These are phyloP conservation scores for Claviceps arundinis DNA, from an alignment of 2,329 filamentous ascomycete species.

Conservation along the genomic window DNA sequence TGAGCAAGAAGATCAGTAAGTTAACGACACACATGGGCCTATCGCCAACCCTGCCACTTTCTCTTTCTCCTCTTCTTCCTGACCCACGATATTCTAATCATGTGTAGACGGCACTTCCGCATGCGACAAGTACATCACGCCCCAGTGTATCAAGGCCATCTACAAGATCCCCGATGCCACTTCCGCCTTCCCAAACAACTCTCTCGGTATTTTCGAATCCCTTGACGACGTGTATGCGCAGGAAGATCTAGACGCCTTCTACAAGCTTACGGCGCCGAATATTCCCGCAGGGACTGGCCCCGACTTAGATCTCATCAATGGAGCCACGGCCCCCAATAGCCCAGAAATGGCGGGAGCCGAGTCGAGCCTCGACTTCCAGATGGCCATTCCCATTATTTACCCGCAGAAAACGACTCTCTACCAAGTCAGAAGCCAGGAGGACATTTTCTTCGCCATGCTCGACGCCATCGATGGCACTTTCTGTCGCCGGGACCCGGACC, in stretches of 20 bases:
- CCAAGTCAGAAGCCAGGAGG: slow-evolving; percentile 24
- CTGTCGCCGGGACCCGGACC: slow-evolving; percentile 35
- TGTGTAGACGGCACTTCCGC: slow-evolving; percentile 2
- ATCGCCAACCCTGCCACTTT: too few species aligned
- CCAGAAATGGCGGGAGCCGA: slow-evolving; percentile 24
- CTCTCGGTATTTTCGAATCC: slow-evolving; percentile 39
- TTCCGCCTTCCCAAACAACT: slow-evolving; percentile 25
- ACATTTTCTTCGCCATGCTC: slow-evolving; percentile 28
- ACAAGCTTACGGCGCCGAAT: slow-evolving; percentile 26
- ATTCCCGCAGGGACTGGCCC: slow-evolving; percentile 30
- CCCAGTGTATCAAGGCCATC: slow-evolving; percentile 38
- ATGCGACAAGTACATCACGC: slow-evolving; percentile 43
- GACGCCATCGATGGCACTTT: slow-evolving; percentile 39
- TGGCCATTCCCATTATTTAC: slow-evolving; percentile 37
- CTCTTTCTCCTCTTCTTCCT: too few species aligned
- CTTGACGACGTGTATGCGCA: slow-evolving; percentile 37
- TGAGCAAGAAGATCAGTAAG: neutral
- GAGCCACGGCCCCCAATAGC: slow-evolving; percentile 28
- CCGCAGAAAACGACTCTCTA: slow-evolving; percentile 38
- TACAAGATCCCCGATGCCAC: slow-evolving; percentile 29
- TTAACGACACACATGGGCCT: neutral
- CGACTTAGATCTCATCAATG: slow-evolving; percentile 31
- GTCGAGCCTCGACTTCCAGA: slow-evolving; percentile 40
- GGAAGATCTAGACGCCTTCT: slow-evolving; percentile 34
- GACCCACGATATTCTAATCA: neutral